Evolutionary conservation across 257 asterid genomes (phyloP).

Genomic region (Marsdenia floribunda): DNA sequence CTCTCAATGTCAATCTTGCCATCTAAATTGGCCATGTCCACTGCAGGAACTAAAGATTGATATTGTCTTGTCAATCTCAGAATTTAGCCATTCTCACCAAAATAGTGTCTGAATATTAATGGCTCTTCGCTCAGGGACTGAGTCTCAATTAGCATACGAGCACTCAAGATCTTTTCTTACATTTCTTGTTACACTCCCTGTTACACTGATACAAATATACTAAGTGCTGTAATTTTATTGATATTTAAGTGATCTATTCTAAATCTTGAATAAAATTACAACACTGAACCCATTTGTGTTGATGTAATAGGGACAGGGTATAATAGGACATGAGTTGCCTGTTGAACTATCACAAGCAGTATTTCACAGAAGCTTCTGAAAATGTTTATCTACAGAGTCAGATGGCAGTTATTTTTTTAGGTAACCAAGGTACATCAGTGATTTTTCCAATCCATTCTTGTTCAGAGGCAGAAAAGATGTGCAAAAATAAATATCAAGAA

Average conservation of each 20-base stretch:
- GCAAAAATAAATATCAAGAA: background rate
- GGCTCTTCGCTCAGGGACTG: too few relatives aligned
- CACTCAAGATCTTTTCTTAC: too few relatives aligned
- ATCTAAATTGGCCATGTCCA: background rate
- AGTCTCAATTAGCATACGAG: too few relatives aligned
- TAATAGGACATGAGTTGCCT: background rate
- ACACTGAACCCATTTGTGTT: too few relatives aligned
- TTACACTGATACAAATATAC: too few relatives aligned
- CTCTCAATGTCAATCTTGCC: background rate
- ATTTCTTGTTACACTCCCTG: too few relatives aligned
- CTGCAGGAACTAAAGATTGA: background rate
- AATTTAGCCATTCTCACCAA: background rate
- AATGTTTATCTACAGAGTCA: background rate
- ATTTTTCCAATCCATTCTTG: background rate
- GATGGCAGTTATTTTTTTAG: background rate
- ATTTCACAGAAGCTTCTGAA: background rate
- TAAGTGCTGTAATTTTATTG: too few relatives aligned
- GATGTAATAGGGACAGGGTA: too few relatives aligned
- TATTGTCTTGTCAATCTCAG: too few relatives aligned
- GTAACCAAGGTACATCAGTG: background rate
- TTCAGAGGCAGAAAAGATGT: background rate
- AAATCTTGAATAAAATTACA: too few relatives aligned
- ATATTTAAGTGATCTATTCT: too few relatives aligned
- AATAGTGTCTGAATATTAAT: background rate
- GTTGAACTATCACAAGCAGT: background rate